Base-by-base conservation (phyloP, 2,329 filamentous ascomycete species). In the Xylaria sp. region DNA sequence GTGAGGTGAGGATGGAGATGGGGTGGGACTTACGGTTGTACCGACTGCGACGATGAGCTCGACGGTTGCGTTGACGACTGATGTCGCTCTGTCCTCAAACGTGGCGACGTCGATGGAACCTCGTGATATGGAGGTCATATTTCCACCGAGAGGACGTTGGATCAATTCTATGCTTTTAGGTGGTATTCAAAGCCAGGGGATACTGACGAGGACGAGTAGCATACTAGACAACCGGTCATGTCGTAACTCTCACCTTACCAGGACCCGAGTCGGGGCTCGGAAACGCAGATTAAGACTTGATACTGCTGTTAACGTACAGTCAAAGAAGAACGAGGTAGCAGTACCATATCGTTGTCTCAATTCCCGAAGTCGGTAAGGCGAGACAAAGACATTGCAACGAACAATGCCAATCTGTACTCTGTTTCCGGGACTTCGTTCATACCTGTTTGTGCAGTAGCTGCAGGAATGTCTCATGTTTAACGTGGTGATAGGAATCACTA, bases 371-470 rank as follows among this genome's bases (percentile, higher is more conserved):
- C 18, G 44, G 53, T 55, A 56, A 54, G 51, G 30, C 18, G 51
- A 23, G 37, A 60, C 55, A 62, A 60, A 58, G 52, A 48, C 49
- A 23, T n/a, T 11, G 19, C 48, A 19, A 8, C 54, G 48, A 4
- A 39, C 42, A 49, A 8, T 46, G 13, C 42, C 11, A 53, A 39
- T 39, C 35, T 35, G 13, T 10, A 18, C 39, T 54, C 60, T 58
- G 60, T 58, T 62, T 62, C 46, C 60, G n/a, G 51, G 42, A 59
- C 59, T 50, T 18, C 16, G 23, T n/a, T 46, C 13, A 42, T 42
- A 13, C 23, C 5, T 16, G 16, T 4, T 30, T 30, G 23, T 30
- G 23, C 23, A 30, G 23, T 30, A 30, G 5, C 23, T 30, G 23
- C 23, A 30, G 23, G 23, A 30, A 30, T 30, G 23, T 30, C 23